Evolutionary conservation across 352 stramenopile genomes (phyloP).

Genomic region (Globisporangium alternatum): DNA sequence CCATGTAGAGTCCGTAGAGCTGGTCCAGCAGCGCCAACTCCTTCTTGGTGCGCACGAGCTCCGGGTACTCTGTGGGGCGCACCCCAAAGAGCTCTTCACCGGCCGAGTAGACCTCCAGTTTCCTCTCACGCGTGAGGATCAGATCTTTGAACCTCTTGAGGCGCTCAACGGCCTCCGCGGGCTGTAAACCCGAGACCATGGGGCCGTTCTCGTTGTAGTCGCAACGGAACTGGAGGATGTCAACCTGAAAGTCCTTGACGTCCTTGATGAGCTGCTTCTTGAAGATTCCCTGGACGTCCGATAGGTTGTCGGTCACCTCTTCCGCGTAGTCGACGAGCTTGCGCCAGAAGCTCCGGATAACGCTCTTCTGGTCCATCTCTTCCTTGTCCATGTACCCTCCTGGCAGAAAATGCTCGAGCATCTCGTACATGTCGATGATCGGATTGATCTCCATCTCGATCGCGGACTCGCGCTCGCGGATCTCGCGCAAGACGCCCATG

Average conservation of each 20-base stretch:
- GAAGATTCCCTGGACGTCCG: constrained; percentile 81
- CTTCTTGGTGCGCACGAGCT: constrained; percentile 86
- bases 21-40: constrained; percentile 84
- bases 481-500: constrained; percentile 83
- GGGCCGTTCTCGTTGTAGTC: constrained; percentile 67
- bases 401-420: constrained; percentile 87
- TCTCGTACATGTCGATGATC: constrained; percentile 88
- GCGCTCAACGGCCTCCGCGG: constrained; percentile 77
- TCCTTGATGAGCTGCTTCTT: constrained; percentile 91
- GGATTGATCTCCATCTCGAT: constrained; percentile 90
- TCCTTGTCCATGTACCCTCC: constrained; percentile 85
- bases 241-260: constrained; percentile 80
- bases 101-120: constrained; percentile 83
- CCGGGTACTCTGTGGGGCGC: constrained; percentile 67
- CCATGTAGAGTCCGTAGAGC: constrained; percentile 88
- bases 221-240: constrained; percentile 60
- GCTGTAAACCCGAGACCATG: constrained; percentile 74
- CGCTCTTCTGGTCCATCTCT: constrained; percentile 90
- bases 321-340: constrained; percentile 89
- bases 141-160: constrained; percentile 87
- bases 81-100: constrained; percentile 91
- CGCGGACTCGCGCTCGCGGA: constrained; percentile 79
- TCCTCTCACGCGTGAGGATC: constrained; percentile 67
- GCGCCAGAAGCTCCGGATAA: constrained; percentile 78
- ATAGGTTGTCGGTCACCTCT: constrained; percentile 84